Evolutionary conservation across 371 early-diverging fungal species (phyloP).

Genomic region (Haplosporangium sp.): DNA sequence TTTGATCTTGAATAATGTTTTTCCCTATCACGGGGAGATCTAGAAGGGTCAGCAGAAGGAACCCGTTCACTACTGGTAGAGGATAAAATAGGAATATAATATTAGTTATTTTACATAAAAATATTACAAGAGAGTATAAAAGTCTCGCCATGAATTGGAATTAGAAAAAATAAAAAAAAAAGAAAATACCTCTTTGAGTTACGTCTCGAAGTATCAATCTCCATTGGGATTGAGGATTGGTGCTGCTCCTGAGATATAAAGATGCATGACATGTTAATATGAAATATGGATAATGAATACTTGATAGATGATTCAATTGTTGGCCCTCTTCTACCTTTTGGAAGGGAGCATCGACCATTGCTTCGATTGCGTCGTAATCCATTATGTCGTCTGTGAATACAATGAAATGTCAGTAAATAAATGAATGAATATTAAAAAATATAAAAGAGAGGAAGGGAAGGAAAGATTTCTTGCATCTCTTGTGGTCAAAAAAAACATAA

Average conservation of each 20-base stretch:
- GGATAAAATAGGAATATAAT: background rate
- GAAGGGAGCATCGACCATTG: constrained; percentile 90
- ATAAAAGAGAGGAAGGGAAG: background rate
- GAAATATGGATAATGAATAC: background rate
- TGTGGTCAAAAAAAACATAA: too few relatives aligned
- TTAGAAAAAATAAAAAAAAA: constrained; percentile 11
- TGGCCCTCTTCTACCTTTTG: constrained; percentile 62
- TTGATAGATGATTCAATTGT: background rate
- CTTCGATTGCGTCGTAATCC: constrained; percentile 71
- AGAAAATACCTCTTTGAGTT: constrained; percentile 39
- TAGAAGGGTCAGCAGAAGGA: constrained; percentile 52
- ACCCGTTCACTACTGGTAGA: constrained; percentile 32
- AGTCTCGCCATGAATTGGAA: too few relatives aligned
- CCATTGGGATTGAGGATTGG: constrained; percentile 26
- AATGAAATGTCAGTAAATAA: background rate
- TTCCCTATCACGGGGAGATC: constrained; percentile 53
- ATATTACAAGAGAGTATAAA: too few relatives aligned
- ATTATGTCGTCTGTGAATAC: constrained; percentile 2
- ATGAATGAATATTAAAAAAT: background rate
- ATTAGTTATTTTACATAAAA: too few relatives aligned
- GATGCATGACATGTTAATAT: background rate
- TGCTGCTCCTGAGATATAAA: constrained; percentile 25
- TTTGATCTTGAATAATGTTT: constrained; percentile 27
- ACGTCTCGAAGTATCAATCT: constrained; percentile 27
- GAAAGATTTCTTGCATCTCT: background rate